A percentile compares a stretch with the other conserved stretches of the same genome.
These are phyloP conservation scores for Nothophytophthora sp. DNA, from an alignment of 352 stramenopile species.

Conservation along the genomic window DNA sequence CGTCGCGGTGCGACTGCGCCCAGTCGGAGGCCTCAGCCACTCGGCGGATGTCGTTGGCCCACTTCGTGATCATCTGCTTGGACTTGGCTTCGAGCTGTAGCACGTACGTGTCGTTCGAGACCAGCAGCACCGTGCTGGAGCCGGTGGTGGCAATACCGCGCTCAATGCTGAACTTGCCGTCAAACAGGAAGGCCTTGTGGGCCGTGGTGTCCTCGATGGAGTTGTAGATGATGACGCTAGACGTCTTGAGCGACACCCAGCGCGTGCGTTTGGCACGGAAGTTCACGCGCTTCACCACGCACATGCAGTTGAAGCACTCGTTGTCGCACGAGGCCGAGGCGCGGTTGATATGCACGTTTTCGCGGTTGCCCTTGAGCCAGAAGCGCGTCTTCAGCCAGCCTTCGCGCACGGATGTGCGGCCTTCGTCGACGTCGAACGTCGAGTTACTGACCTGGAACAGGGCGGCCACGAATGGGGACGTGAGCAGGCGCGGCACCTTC, in stretches of 20 bases:
- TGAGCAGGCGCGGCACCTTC: slow-evolving; percentile 58
- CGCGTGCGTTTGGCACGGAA: slow-evolving; percentile 80
- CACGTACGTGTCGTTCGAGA: slow-evolving; percentile 86
- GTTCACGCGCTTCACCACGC: slow-evolving; percentile 83
- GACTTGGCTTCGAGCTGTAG: slow-evolving; percentile 83
- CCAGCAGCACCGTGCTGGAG: slow-evolving; percentile 74
- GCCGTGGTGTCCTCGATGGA: slow-evolving; percentile 76
- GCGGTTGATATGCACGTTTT: slow-evolving; percentile 86
- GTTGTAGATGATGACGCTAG: slow-evolving; percentile 75
- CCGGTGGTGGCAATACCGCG: slow-evolving; percentile 76
- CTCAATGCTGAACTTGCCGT: slow-evolving; percentile 83
- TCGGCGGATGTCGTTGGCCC: slow-evolving; percentile 85
- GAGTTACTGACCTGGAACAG: slow-evolving; percentile 86
- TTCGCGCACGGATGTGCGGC: slow-evolving; percentile 76
- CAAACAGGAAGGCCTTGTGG: slow-evolving; percentile 76
- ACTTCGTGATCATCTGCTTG: slow-evolving; percentile 80
- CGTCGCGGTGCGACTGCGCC: slow-evolving; percentile 78
- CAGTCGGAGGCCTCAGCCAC: slow-evolving; percentile 67
- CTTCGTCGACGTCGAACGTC: slow-evolving; percentile 86
- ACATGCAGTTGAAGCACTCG: slow-evolving; percentile 90
- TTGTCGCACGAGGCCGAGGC: slow-evolving; percentile 81
- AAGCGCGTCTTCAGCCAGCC: slow-evolving; percentile 83
- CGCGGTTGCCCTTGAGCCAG: slow-evolving; percentile 85
- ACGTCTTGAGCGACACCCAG: slow-evolving; percentile 85
- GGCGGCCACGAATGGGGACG: slow-evolving; percentile 70